These are phyloP conservation scores for Gillenia trifoliata DNA, from an alignment of 306 rosid genomes.

Conservation along the genomic window DNA sequence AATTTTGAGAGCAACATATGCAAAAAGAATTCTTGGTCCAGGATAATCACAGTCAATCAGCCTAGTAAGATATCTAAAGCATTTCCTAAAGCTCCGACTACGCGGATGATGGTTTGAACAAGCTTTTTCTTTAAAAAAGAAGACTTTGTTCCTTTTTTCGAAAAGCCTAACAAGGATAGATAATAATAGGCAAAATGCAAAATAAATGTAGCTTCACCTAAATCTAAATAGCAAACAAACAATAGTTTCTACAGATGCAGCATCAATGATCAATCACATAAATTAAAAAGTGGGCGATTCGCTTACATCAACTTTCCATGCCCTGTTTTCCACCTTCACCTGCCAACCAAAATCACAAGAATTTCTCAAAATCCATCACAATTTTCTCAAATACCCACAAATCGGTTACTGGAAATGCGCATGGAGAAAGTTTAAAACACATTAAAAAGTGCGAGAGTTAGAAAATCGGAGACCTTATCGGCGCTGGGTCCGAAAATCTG, in stretches of 20 bases:
- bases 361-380: neutral
- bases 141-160: neutral
- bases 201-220: neutral
- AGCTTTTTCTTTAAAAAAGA: neutral
- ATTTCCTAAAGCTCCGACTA: neutral
- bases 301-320: constrained; percentile 97
- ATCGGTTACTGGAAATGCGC: too few species aligned
- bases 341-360: constrained; percentile 33
- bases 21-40: too few species aligned
- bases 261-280: neutral
- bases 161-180: neutral
- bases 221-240: neutral
- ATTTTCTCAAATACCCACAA: too few species aligned
- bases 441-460: too few species aligned
- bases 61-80: neutral
- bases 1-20: too few species aligned
- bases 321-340: constrained; percentile 88
- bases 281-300: neutral
- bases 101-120: too few species aligned
- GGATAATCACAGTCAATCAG: too few species aligned
- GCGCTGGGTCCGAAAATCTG: constrained; percentile 90
- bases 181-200: neutral
- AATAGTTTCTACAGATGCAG: neutral
- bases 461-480: constrained; percentile 51
- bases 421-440: too few species aligned